Conservation (phyloP, 805 yeast species). For the Candida schatavii region DNA sequence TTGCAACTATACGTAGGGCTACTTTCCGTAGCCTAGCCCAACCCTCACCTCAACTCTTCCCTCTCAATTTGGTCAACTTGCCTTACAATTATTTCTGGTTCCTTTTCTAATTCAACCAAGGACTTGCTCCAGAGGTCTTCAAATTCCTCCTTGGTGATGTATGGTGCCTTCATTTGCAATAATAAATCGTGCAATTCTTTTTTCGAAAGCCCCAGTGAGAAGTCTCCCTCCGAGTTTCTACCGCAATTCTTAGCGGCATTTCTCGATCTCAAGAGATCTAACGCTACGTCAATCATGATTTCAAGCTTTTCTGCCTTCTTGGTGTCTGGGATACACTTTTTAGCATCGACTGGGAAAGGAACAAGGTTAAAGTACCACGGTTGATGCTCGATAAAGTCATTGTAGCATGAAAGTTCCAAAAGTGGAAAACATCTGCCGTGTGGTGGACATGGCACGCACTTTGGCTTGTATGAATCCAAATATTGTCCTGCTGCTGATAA, state of each 20-base stretch:
- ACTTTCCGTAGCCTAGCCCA: background rate
- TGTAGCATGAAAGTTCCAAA: conserved; percentile 64
- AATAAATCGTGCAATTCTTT: conserved; percentile 54
- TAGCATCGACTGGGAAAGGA: conserved; percentile 43
- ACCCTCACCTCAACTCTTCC: background rate
- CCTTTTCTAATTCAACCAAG: conserved; percentile 55
- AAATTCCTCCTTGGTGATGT: conserved; percentile 59
- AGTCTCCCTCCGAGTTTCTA: conserved; percentile 38
- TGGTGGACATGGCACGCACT: conserved; percentile 75
- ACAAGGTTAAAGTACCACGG: conserved; percentile 58
- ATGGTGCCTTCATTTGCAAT: conserved; percentile 42
- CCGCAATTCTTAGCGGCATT: conserved; percentile 68
- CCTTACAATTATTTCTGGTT: conserved; percentile 76
- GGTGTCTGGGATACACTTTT: conserved; percentile 69
- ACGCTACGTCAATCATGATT: conserved; percentile 63
- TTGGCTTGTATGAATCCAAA: conserved; percentile 51
- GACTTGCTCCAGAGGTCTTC: conserved; percentile 72
- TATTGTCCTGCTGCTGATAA: conserved; percentile 36
- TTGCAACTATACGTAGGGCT: background rate
- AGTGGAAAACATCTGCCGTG: conserved; percentile 71
- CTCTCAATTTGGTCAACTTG: conserved; percentile 46
- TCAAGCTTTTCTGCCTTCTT: conserved; percentile 64
- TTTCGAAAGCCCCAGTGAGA: conserved; percentile 49
- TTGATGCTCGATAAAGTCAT: conserved; percentile 52
- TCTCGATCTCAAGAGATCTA: conserved; percentile 61